Evolutionary conservation across 2,329 filamentous ascomycete species (phyloP).

Genomic region (Pseudogymnoascus destructans): DNA sequence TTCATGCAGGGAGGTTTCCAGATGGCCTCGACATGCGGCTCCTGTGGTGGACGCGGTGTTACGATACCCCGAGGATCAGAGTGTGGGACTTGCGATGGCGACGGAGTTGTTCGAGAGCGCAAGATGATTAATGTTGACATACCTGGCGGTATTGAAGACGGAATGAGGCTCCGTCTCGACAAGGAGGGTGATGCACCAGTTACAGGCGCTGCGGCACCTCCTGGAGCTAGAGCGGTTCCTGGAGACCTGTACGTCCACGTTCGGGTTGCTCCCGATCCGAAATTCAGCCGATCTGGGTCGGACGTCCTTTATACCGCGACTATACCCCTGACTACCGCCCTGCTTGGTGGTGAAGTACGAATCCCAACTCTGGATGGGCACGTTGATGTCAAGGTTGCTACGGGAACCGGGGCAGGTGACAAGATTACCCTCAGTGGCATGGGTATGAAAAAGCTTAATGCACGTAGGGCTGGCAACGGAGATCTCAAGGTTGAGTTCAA

Average conservation of each 20-base stretch:
- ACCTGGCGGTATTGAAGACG: slow-evolving; percentile 88
- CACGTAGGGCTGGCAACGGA: slow-evolving; percentile 54
- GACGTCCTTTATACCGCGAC: slow-evolving; percentile 88
- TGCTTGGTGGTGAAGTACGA: slow-evolving; percentile 79
- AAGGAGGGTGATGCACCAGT: slow-evolving; percentile 79
- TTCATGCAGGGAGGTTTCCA: slow-evolving; percentile 90
- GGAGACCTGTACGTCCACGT: slow-evolving; percentile 91
- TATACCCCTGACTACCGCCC: slow-evolving; percentile 82
- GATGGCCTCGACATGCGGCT: slow-evolving; percentile 77
- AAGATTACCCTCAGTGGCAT: slow-evolving; percentile 77
- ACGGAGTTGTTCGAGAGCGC: slow-evolving; percentile 71
- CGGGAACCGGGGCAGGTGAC: slow-evolving; percentile 85
- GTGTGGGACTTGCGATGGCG: slow-evolving; percentile 66
- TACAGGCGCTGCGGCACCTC: slow-evolving; percentile 54
- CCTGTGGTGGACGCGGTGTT: slow-evolving; percentile 68
- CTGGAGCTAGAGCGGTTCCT: slow-evolving; percentile 50
- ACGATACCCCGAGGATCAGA: slow-evolving; percentile 67
- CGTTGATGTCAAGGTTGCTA: slow-evolving; percentile 80
- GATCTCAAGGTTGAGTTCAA: slow-evolving; percentile 92
- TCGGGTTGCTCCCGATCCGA: slow-evolving; percentile 74
- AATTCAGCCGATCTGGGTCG: slow-evolving; percentile 76
- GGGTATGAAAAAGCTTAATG: slow-evolving; percentile 81
- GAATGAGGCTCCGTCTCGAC: slow-evolving; percentile 77
- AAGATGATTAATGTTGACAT: slow-evolving; percentile 84
- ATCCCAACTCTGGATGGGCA: slow-evolving; percentile 85